These are phyloP conservation scores for Epicoccum nigrum DNA, from an alignment of 2,329 filamentous ascomycete genomes.

Conservation along the genomic window DNA sequence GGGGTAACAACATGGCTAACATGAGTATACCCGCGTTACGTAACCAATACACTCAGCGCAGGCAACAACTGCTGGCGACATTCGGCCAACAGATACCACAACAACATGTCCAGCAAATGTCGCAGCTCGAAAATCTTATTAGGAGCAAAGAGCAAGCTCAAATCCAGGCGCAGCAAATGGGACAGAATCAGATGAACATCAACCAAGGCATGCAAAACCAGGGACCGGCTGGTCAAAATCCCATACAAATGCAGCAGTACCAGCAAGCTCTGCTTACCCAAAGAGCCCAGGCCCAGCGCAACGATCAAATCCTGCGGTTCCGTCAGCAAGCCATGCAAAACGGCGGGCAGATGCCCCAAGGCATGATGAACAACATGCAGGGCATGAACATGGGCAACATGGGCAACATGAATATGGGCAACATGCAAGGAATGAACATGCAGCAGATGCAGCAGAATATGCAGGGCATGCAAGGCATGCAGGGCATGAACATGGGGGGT, in stretches of 20 bases:
- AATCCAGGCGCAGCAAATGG: constrained; percentile 22
- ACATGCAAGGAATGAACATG: constrained; percentile 19
- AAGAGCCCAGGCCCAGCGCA: constrained; percentile 40
- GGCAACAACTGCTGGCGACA: constrained; percentile 31
- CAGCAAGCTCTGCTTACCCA: constrained; percentile 45
- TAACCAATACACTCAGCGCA: constrained; percentile 31
- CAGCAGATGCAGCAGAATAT: constrained; percentile 23
- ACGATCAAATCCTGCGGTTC: constrained; percentile 44
- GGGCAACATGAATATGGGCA: constrained; percentile 27
- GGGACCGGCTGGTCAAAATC: constrained; percentile 29
- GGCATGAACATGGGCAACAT: constrained; percentile 37
- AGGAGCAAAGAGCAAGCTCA: constrained; percentile 25
- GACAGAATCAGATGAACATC: constrained; percentile 30
- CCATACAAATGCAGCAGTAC: constrained; percentile 43
- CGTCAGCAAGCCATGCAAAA: constrained; percentile 42
- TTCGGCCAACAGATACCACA: constrained; percentile 36
- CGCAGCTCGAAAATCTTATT: constrained; percentile 39
- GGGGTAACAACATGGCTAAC: constrained; percentile 31
- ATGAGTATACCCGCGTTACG: constrained; percentile 38
- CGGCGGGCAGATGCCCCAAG: constrained; percentile 33
- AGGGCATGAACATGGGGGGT: constrained; percentile 33
- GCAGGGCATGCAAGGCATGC: constrained; percentile 29
- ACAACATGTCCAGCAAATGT: constrained; percentile 34
- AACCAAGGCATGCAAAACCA: constrained; percentile 33
- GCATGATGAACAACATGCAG: constrained; percentile 45